A percentile compares a stretch with the other conserved stretches of the same genome.
These are phyloP conservation scores for Dendrocalamus latiflorus DNA, from an alignment of 202 grass and related monocot species.

Conservation along the genomic window DNA sequence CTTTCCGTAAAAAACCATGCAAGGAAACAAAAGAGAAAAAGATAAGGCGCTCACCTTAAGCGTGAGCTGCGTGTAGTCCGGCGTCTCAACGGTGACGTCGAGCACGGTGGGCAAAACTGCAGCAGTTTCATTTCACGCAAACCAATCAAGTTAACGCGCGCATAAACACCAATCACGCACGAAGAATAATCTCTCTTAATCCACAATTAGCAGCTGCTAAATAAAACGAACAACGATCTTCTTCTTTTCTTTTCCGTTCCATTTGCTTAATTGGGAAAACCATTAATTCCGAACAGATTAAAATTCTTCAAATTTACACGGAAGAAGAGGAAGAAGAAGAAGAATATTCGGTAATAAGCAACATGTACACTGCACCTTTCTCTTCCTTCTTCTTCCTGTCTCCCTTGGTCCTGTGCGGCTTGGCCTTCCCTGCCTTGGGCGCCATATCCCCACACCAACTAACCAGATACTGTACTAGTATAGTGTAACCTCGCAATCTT, in stretches of 20 bases:
- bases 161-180: background rate
- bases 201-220: background rate
- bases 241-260: background rate
- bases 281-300: background rate
- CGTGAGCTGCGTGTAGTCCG: slow-evolving; percentile 76
- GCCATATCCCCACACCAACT: slow-evolving; percentile 46
- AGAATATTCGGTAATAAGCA: background rate
- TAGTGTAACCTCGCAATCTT: background rate
- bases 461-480: background rate
- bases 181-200: background rate
- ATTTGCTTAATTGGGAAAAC: no score
- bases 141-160: background rate
- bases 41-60: slow-evolving; percentile 64
- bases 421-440: slow-evolving; percentile 82
- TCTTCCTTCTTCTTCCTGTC: slow-evolving; percentile 99
- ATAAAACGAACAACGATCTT: background rate
- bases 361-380: slow-evolving; percentile 50
- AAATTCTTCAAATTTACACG: background rate
- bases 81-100: slow-evolving; percentile 81
- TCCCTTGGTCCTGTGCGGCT: slow-evolving; percentile 70
- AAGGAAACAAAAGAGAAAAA: background rate
- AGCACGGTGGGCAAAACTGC: slow-evolving; percentile 82
- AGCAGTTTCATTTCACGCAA: slow-evolving; percentile 6
- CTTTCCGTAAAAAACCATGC: background rate
- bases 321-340: background rate